Percentiles rank a stretch among this genome's conserved stretches.
These are phyloP conservation scores for Xylariaceae sp. DNA, from an alignment of 2,329 filamentous ascomycete genomes.

Conservation along the genomic window DNA sequence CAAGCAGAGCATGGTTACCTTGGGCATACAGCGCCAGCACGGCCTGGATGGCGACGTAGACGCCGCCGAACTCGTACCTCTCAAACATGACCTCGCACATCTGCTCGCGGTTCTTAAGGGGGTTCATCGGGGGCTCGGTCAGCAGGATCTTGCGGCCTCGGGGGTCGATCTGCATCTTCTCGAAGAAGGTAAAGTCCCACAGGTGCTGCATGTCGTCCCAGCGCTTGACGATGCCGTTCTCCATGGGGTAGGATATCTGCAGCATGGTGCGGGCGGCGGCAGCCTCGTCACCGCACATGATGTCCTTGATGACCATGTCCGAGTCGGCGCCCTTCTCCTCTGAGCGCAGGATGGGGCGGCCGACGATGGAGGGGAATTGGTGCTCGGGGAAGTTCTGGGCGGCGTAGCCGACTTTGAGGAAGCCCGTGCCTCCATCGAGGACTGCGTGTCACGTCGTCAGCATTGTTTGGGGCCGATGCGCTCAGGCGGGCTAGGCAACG, in stretches of 20 bases:
- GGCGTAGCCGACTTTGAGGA: constrained; percentile 99
- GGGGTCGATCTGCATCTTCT: constrained; percentile 93
- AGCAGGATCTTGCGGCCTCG: constrained; percentile 93
- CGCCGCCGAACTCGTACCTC: constrained; percentile 90
- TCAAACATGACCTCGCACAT: constrained; percentile 99
- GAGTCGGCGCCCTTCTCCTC: constrained; percentile 71
- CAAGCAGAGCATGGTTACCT: constrained; percentile 52
- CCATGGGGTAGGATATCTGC: constrained; percentile 99
- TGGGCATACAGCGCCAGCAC: constrained; percentile 95
- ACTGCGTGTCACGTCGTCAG: constrained; percentile 53
- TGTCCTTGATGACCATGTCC: constrained; percentile 85
- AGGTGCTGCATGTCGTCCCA: constrained; percentile 99
- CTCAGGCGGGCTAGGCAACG: constrained; percentile 15
- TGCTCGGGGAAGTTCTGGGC: constrained; percentile 99
- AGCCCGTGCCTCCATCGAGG: constrained; percentile 98
- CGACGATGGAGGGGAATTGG: constrained; percentile 97
- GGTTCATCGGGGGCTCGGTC: constrained; percentile 97
- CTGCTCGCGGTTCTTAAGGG: constrained; percentile 91
- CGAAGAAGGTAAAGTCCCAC: constrained; percentile 98
- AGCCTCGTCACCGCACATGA: constrained; percentile 99
- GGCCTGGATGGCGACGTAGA: constrained; percentile 97
- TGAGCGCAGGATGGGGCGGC: constrained; percentile 92
- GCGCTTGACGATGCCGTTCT: constrained; percentile 98
- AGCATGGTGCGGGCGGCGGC: constrained; percentile 95
- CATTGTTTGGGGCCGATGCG: background rate